Conservation (phyloP, 1,139 yeast species). For the Diutina mesorugosa region DNA sequence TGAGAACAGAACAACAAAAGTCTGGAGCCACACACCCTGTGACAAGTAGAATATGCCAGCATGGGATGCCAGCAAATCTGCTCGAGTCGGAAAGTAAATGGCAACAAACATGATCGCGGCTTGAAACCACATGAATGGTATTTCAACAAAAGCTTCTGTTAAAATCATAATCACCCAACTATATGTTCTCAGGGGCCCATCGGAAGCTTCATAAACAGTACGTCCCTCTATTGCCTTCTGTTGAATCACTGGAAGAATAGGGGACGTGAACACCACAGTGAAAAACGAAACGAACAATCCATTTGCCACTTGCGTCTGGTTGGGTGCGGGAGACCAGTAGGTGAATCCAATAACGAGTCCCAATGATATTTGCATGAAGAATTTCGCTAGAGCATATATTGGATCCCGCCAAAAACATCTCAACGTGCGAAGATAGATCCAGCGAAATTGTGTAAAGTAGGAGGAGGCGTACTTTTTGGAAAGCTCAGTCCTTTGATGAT, state of each 20-base stretch:
- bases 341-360: slow-evolving; percentile 45
- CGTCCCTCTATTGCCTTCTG: slow-evolving; percentile 35
- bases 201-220: slow-evolving; percentile 50
- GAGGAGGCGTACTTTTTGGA: neutral
- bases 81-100: slow-evolving; percentile 41
- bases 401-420: slow-evolving; percentile 7
- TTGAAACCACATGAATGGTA: slow-evolving; percentile 42
- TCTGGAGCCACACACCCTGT: slow-evolving; percentile 40
- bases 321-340: slow-evolving; percentile 15
- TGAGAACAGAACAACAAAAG: slow-evolving; percentile 40
- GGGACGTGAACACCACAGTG: slow-evolving; percentile 35
- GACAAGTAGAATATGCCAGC: slow-evolving; percentile 17
- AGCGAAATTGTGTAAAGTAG: neutral
- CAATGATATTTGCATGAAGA: slow-evolving; percentile 5
- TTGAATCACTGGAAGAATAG: slow-evolving; percentile 29
- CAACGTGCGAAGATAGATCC: neutral
- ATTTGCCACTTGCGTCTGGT: slow-evolving; percentile 35
- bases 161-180: slow-evolving; percentile 48
- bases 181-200: slow-evolving; percentile 50
- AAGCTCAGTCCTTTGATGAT: neutral
- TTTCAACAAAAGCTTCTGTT: slow-evolving; percentile 37
- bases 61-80: neutral
- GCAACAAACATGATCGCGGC: slow-evolving; percentile 40
- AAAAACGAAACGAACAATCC: slow-evolving; percentile 39
- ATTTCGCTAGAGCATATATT: slow-evolving; percentile 7